A percentile compares a stretch with the other conserved stretches of the same genome.
Conservation (phyloP, 768 basidiomycete species). For the Lactifluus rugatus region DNA sequence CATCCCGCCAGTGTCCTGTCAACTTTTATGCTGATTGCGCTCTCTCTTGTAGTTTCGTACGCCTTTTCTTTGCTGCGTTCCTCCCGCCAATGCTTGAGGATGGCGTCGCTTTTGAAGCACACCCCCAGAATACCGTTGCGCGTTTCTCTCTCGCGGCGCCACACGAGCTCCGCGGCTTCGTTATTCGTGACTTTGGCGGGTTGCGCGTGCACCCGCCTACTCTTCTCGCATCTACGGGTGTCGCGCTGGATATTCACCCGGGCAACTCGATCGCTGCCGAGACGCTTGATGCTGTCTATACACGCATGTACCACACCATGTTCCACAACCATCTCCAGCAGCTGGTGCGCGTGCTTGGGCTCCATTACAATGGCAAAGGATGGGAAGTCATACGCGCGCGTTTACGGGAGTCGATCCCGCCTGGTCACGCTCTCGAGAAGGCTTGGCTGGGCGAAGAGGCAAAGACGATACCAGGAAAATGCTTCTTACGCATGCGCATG, state of each 20-base stretch:
- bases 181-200: conserved; percentile 51
- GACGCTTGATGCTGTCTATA: conserved; percentile 46
- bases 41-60: conserved; percentile 32
- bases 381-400: conserved; percentile 43
- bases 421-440: conserved; percentile 36
- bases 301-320: conserved; percentile 47
- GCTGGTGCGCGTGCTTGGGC: conserved; percentile 44
- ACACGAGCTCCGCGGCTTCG: conserved; percentile 43
- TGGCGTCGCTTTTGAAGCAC: conserved; percentile 50
- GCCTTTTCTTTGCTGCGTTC: conserved; percentile 44
- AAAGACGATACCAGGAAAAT: conserved; percentile 43
- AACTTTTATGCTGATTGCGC: background rate
- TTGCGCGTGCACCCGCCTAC: conserved; percentile 44
- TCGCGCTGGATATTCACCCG: conserved; percentile 39
- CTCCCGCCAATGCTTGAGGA: conserved; percentile 44
- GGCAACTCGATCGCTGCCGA: conserved; percentile 33
- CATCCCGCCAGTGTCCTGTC: background rate
- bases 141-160: conserved; percentile 38
- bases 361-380: conserved; percentile 47
- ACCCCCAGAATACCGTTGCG: conserved; percentile 51
- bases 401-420: conserved; percentile 36
- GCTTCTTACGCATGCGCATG: conserved; percentile 50
- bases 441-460: conserved; percentile 42
- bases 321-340: conserved; percentile 54
- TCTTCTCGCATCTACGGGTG: conserved; percentile 39